Base-by-base conservation (phyloP, 225 moss, liverwort and hornwort genomes). In the Rhytidiadelphus loreus region DNA sequence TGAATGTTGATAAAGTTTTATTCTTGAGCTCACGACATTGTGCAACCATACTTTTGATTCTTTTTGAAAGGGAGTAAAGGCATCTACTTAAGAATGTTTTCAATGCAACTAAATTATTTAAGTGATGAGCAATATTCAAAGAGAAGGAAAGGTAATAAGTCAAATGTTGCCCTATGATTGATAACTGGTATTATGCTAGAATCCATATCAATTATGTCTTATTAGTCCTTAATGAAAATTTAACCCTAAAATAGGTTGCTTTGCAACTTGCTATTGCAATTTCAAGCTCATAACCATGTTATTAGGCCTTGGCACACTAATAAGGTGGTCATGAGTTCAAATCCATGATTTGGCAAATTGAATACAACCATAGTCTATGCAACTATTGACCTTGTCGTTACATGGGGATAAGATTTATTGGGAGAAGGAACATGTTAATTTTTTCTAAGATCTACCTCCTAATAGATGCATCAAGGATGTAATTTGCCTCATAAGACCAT, bases 281-380 rank as follows among this genome's bases (percentile, higher is more conserved):
- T 72, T 72, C 28, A 29, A 28, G 8, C 9, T 43, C 0, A 8
- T 26, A 43, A 8, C 9, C 8, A 68, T n/a, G 11, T 23, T 22
- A 39, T 68, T 69, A 23, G 39, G 18, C 13, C 13, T 22, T 13
- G 12, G 7, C 13, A 20, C 4, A 68, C n/a, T 68, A 39, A 13
- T 24, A 3, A 37, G 2, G n/a, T n/a, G 2, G 23, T n/a, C 5
- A 68, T n/a, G 33, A 39, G 6, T 13, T 69, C 6, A 69, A 69
- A 69, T 4, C 7, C 0, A 0, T 0, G 13, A 69, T 69, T 39
- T 69, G 13, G 24, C 2, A 2, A 1, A 39, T 8, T 69, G 39
- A 11, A 13, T 24, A 8, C 8, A 0, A 39, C 24, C 8, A 39
- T 24, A 39, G 11, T 21, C 39, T 7, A 13, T 3, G 4, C 4